These are phyloP conservation scores for Barbatosphaeria neglecta DNA, from an alignment of 495 filamentous ascomycete genomes.

Conservation along the genomic window DNA sequence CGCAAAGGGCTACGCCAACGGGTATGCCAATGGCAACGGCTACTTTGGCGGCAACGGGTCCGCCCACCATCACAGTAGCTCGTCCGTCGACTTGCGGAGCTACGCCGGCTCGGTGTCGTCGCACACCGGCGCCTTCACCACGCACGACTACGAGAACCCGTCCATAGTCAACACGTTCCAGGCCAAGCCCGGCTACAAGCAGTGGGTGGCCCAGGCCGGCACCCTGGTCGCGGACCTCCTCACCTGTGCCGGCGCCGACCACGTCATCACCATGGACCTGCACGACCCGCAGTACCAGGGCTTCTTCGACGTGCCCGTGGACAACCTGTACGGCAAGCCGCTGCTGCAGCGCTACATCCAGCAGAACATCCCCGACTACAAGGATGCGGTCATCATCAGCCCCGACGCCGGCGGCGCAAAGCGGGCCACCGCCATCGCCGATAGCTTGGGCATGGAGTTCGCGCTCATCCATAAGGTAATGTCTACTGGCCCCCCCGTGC, in stretches of 20 bases:
- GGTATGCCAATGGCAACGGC: constrained; percentile 24
- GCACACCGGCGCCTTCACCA: constrained; percentile 29
- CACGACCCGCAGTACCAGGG: constrained; percentile 98
- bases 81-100: too few species aligned
- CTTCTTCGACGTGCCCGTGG: constrained; percentile 96
- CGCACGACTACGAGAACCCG: constrained; percentile 47
- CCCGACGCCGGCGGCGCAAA: constrained; percentile 96
- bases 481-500: constrained; percentile 11
- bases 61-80: too few species aligned
- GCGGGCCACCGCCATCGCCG: constrained; percentile 91
- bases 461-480: constrained; percentile 95
- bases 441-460: constrained; percentile 83
- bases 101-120: constrained; percentile 8
- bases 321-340: constrained; percentile 86
- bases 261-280: constrained; percentile 92
- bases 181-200: constrained; percentile 85
- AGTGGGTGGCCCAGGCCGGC: constrained; percentile 97
- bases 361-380: constrained; percentile 74
- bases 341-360: constrained; percentile 84
- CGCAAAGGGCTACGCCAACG: constrained; percentile 16
- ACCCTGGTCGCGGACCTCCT: constrained; percentile 90
- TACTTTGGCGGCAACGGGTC: constrained; percentile 25
- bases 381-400: constrained; percentile 83
- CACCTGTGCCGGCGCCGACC: constrained; percentile 91
- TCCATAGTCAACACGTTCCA: constrained; percentile 52